Conservation (phyloP, 495 filamentous ascomycete species). For the Trichocladium uniseriatum region DNA sequence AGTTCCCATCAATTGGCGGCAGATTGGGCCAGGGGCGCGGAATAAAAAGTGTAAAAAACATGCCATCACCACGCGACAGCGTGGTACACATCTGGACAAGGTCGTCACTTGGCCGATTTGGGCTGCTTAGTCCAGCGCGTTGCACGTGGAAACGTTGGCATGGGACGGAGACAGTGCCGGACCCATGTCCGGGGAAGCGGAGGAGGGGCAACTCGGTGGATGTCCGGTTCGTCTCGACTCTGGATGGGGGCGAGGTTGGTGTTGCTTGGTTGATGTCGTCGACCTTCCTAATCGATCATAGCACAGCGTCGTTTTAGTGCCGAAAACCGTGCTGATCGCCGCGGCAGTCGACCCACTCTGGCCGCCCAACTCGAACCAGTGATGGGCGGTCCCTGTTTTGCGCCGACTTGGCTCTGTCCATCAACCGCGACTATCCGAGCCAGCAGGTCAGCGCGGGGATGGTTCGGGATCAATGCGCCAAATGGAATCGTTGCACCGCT, state of each 20-base stretch:
- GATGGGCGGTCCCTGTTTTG: not conserved
- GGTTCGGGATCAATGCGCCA: not conserved
- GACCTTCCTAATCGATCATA: not conserved
- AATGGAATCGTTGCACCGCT: not conserved
- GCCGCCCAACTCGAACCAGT: not conserved
- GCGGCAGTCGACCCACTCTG: not conserved
- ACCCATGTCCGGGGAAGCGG: conserved; percentile 8
- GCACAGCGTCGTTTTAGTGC: too few relatives aligned
- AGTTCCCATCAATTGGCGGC: too few relatives aligned
- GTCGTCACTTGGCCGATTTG: too few relatives aligned
- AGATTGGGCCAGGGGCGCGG: too few relatives aligned
- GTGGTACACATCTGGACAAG: too few relatives aligned
- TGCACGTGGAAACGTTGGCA: not conserved
- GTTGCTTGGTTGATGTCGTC: not conserved
- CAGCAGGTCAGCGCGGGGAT: not conserved
- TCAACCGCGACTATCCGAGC: conserved; percentile 5
- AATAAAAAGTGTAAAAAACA: too few relatives aligned
- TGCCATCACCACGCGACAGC: too few relatives aligned
- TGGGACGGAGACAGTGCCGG: not conserved
- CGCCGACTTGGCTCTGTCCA: not conserved
- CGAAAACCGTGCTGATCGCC: not conserved
- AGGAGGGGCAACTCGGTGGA: not conserved
- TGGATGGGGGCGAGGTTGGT: too few relatives aligned
- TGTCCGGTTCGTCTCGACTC: too few relatives aligned
- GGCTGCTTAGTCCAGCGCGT: not conserved